phyloP scores from a whole-genome alignment of 768 basidiomycete genomes.

The Butyriboletus loyo region DNA sequence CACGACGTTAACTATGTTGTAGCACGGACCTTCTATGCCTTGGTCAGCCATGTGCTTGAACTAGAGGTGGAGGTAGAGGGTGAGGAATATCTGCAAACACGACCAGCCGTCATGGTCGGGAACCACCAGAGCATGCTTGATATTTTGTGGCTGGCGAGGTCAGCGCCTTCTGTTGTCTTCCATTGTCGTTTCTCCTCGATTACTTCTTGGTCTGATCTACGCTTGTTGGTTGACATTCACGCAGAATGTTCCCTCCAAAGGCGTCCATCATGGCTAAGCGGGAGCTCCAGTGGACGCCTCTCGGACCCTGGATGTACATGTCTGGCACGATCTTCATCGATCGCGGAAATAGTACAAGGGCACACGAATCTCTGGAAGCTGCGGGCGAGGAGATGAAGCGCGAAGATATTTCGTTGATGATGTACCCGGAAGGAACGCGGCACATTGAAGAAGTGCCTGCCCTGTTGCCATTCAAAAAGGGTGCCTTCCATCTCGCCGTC shows the following conservation, averaged over 20 bases:
- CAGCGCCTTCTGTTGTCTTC: slow-evolving; percentile 29
- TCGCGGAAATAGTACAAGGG: slow-evolving; percentile 72
- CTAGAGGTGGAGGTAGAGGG: slow-evolving; percentile 80
- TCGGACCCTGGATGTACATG: slow-evolving; percentile 89
- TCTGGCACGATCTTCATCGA: slow-evolving; percentile 92
- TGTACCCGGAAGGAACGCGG: slow-evolving; percentile 96
- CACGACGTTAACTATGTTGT: slow-evolving; percentile 82
- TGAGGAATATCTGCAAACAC: slow-evolving; percentile 69
- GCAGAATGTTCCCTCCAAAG: slow-evolving; percentile 75
- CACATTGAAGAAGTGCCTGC: slow-evolving; percentile 61
- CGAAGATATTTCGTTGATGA: slow-evolving; percentile 74
- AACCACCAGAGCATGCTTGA: slow-evolving; percentile 97
- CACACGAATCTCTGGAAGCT: slow-evolving; percentile 69
- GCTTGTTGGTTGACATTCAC: slow-evolving; percentile 4
- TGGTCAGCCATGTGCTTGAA: slow-evolving; percentile 62
- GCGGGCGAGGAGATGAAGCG: slow-evolving; percentile 80
- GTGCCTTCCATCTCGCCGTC: slow-evolving; percentile 94
- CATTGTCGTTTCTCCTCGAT: slow-evolving; percentile 9
- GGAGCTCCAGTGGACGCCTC: slow-evolving; percentile 79
- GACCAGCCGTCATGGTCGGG: slow-evolving; percentile 72
- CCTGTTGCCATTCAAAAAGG: slow-evolving; percentile 92
- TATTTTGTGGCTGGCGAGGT: slow-evolving; percentile 79
- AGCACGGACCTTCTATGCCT: slow-evolving; percentile 76
- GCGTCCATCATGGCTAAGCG: slow-evolving; percentile 93
- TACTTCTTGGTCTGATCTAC: slow-evolving; percentile 1